Percentiles rank a stretch among this genome's conserved stretches.
phyloP scores from a whole-genome alignment of 768 basidiomycete genomes.

The Suillus occidentalis region DNA sequence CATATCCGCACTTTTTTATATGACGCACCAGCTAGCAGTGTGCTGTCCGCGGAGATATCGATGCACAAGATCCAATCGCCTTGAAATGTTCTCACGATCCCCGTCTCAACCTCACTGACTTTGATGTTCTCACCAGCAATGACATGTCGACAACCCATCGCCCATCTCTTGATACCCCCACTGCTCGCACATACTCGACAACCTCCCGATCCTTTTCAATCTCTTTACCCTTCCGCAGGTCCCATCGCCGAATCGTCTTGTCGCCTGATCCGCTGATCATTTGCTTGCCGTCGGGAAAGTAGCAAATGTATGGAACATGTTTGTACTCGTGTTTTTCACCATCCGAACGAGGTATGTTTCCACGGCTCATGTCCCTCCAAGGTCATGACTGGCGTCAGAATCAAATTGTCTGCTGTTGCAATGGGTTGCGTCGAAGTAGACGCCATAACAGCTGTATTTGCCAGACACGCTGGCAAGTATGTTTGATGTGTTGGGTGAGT shows the following conservation, averaged over 20 bases:
- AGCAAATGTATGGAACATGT: neutral
- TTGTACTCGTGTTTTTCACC: neutral
- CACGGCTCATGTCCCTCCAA: neutral
- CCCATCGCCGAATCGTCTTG: neutral
- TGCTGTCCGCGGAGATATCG: neutral
- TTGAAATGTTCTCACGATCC: neutral
- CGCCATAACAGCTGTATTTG: neutral
- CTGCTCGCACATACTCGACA: rapidly evolving
- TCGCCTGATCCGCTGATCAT: neutral
- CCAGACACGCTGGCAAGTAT: neutral
- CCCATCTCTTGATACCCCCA: neutral
- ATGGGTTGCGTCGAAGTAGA: neutral
- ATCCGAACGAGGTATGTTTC: no score
- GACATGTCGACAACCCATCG: neutral
- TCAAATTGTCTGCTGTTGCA: neutral
- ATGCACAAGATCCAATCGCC: rapidly evolving
- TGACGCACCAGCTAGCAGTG: neutral
- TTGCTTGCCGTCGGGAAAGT: neutral
- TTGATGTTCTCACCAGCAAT: neutral
- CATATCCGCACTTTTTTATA: neutral
- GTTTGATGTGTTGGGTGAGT: neutral
- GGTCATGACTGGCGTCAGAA: neutral
- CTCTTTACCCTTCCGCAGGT: neutral
- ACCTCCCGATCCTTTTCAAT: neutral
- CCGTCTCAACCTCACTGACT: neutral